Evolutionary conservation across 106 monocot species (phyloP).

Genomic region (Hemerocallis citrina): DNA sequence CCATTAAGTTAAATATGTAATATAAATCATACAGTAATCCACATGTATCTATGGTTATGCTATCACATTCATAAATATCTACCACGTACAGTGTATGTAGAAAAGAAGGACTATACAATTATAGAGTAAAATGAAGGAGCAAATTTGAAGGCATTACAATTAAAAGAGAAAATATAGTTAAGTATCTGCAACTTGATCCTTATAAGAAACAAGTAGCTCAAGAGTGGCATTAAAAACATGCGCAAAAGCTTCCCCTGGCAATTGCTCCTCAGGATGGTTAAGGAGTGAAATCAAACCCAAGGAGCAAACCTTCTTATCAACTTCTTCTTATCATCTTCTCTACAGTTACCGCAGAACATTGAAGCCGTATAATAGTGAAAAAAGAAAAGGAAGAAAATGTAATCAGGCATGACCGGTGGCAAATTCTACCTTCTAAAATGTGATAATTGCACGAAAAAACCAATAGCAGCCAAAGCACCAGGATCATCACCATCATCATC

Average conservation of each 20-base stretch:
- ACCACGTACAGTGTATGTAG: too few species aligned
- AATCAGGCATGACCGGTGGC: background rate
- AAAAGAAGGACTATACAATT: too few species aligned
- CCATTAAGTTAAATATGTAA: too few species aligned
- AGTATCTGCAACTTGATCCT: slow-evolving; percentile 89
- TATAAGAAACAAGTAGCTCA: slow-evolving; percentile 70
- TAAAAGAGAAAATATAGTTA: too few species aligned
- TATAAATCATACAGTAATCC: too few species aligned
- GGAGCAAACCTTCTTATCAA: too few species aligned
- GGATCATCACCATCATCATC: slow-evolving; percentile 91
- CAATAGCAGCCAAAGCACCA: slow-evolving; percentile 93
- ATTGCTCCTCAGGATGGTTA: slow-evolving; percentile 46
- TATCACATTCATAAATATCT: too few species aligned
- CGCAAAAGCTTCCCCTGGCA: slow-evolving; percentile 64
- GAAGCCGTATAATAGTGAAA: slow-evolving; percentile 2
- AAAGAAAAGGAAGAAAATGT: background rate
- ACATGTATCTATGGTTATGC: too few species aligned
- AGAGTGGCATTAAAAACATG: slow-evolving; percentile 70
- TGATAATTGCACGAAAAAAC: slow-evolving; percentile 61
- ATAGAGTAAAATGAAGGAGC: too few species aligned
- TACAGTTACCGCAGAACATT: slow-evolving; percentile 27
- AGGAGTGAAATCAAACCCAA: slow-evolving; percentile 85
- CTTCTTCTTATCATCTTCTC: slow-evolving; percentile 92
- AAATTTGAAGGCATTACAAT: too few species aligned
- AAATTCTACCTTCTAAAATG: slow-evolving; percentile 66